Base-by-base conservation (phyloP, 805 yeast genomes). In the Ogataea pilisensis region DNA sequence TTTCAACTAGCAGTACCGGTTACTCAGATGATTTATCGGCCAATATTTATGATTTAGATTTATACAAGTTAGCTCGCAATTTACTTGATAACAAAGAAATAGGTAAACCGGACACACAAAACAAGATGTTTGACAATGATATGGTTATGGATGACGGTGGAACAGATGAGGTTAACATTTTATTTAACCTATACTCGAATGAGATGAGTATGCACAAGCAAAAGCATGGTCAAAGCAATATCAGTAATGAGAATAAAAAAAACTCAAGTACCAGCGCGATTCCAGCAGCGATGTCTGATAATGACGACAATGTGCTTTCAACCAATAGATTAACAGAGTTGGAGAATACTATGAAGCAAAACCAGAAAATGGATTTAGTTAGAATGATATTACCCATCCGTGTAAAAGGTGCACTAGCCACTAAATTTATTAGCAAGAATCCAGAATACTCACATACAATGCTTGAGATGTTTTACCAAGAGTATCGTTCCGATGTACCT, bases 401-500 rank as follows among this genome's bases (percentile, higher is more conserved):
- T 17, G 35, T 49, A 4, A 58, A 57, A 36, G 37, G 46, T 12
- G 39, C 38, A 11, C 32, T 60, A 31, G 31, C 54, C 8, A 49
- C 50, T 30, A 35, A 36, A 13, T 35, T 53, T n/a, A 17, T 55
- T 3, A 30, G 35, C 9, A 20, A 37, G 8, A 14, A 50, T 18
- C 55, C 58, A 12, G 39, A 44, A 13, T 37, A 37, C 19, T 36
- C 47, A 9, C 45, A 45, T 34, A 38, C 35, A 4, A 25, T 57
- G 20, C 35, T 54, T 0, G 17, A 41, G 3, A 44, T 49, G 31
- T 41, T 48, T 19, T 51, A 46, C 42, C 21, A 16, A 4, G 58
- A 57, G 35, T 60, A 55, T 38, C 35, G 43, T 3, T 41, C 44
- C 9, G 50, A 51, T 20, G 43, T 58, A 12, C 65, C 65, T 19